A percentile compares a stretch with the other conserved stretches of the same genome.
Evolutionary conservation across 2,329 filamentous ascomycete genomes (phyloP).

Genomic region (Beauveria sp.): DNA sequence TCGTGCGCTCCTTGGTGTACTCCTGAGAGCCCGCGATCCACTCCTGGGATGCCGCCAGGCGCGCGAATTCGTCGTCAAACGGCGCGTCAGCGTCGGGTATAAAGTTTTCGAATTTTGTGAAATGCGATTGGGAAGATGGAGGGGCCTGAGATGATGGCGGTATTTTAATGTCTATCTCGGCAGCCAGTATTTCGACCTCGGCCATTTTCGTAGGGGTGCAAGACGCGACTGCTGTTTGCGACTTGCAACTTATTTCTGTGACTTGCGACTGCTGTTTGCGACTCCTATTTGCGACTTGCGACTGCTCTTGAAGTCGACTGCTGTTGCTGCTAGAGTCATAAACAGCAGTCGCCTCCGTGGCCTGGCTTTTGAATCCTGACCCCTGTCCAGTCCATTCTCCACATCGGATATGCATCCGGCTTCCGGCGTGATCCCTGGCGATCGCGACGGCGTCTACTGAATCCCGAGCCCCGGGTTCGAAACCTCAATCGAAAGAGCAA

Average conservation of each 20-base stretch:
- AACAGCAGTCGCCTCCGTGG: neutral
- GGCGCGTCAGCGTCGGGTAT: slow-evolving; percentile 20
- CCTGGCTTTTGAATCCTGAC: neutral
- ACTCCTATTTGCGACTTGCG: too few relatives aligned
- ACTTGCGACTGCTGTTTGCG: too few relatives aligned
- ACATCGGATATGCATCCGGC: neutral
- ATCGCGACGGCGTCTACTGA: too few relatives aligned
- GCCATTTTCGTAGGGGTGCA: neutral
- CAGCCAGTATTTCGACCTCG: neutral
- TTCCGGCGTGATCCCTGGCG: neutral
- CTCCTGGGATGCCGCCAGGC: slow-evolving; percentile 24
- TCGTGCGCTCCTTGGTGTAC: slow-evolving; percentile 23
- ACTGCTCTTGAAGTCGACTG: too few relatives aligned
- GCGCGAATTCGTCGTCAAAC: slow-evolving; percentile 24
- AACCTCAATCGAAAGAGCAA: neutral
- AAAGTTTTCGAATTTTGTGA: slow-evolving; percentile 23
- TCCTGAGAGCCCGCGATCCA: slow-evolving; percentile 22
- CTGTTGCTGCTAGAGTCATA: too few relatives aligned
- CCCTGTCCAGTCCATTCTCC: neutral
- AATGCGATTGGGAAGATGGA: slow-evolving; percentile 24
- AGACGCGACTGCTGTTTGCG: neutral
- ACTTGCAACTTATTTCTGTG: too few relatives aligned
- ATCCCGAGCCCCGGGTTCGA: neutral
- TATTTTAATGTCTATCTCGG: neutral
- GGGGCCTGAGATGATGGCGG: slow-evolving; percentile 16